These are phyloP conservation scores for Aspergillus ochraceus DNA, from an alignment of 2,329 filamentous ascomycete species.

Conservation along the genomic window DNA sequence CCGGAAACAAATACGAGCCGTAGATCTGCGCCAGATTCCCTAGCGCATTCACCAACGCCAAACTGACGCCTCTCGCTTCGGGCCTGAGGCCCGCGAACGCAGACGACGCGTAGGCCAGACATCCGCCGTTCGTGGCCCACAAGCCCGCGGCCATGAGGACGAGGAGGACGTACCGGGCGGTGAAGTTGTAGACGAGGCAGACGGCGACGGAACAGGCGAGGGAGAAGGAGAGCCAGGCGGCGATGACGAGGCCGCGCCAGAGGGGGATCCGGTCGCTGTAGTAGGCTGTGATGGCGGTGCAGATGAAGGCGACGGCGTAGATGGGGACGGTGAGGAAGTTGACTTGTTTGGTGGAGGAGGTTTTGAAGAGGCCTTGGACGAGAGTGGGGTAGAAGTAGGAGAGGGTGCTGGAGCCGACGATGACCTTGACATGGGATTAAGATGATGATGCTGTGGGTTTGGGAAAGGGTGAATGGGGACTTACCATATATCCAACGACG, in stretches of 20 bases:
- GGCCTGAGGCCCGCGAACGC: conserved; percentile 53
- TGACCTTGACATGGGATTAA: conserved; percentile 37
- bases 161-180: conserved; percentile 55
- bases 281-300: conserved; percentile 32
- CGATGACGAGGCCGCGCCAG: conserved; percentile 52
- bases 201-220: conserved; percentile 42
- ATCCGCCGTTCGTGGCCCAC: conserved; percentile 54
- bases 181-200: conserved; percentile 50
- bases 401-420: conserved; percentile 38
- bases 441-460: no score
- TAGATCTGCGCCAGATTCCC: conserved; percentile 59
- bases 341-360: conserved; percentile 25
- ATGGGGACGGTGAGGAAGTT: conserved; percentile 47
- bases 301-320: conserved; percentile 54
- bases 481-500: not conserved
- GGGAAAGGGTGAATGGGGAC: conserved; percentile 29
- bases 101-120: conserved; percentile 53
- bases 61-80: conserved; percentile 51
- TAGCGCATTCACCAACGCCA: conserved; percentile 56
- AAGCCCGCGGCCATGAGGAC: conserved; percentile 58
- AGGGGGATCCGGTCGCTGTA: conserved; percentile 49
- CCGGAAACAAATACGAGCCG: conserved; percentile 54
- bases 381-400: conserved; percentile 35
- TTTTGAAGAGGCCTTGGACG: conserved; percentile 21
- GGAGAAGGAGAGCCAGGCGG: conserved; percentile 48